A percentile compares a stretch with the other conserved stretches of the same genome.
Conservation (phyloP, 2,329 filamentous ascomycete genomes). For the Botrytis tulipae region DNA sequence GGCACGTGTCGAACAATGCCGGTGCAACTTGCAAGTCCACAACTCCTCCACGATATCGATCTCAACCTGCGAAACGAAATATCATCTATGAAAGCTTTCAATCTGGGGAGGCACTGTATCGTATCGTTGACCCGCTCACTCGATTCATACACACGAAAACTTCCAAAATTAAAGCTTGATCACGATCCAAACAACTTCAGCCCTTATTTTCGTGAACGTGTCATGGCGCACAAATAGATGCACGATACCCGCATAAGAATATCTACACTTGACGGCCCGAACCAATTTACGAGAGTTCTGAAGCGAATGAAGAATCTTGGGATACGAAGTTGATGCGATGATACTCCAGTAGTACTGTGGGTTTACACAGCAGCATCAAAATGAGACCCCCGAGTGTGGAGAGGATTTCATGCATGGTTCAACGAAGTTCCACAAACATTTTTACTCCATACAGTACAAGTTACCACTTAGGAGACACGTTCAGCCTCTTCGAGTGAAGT, state of each 20-base stretch:
- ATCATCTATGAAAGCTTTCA: not conserved
- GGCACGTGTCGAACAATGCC: too few relatives aligned
- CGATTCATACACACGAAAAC: not conserved
- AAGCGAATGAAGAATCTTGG: not conserved
- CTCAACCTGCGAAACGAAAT: too few relatives aligned
- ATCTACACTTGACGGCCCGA: not conserved
- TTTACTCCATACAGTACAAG: not conserved
- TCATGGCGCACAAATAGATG: not conserved
- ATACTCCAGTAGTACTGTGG: not conserved
- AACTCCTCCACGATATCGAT: too few relatives aligned
- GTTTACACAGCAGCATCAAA: slow-evolving; percentile 6
- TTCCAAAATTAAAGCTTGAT: not conserved
- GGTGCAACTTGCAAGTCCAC: too few relatives aligned
- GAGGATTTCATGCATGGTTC: slow-evolving; percentile 6
- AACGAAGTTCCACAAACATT: not conserved
- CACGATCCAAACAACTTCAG: slow-evolving; percentile 7
- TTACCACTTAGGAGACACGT: not conserved
- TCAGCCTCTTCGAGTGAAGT: slow-evolving; percentile 3
- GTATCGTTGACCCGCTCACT: not conserved
- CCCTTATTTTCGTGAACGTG: not conserved
- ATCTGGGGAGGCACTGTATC: not conserved
- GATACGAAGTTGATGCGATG: slow-evolving; percentile 12
- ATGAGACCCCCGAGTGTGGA: slow-evolving; percentile 4
- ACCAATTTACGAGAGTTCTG: not conserved
- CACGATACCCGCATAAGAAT: not conserved